Conservation (phyloP, 2,329 filamentous ascomycete genomes). For the Aspergillus sp. region DNA sequence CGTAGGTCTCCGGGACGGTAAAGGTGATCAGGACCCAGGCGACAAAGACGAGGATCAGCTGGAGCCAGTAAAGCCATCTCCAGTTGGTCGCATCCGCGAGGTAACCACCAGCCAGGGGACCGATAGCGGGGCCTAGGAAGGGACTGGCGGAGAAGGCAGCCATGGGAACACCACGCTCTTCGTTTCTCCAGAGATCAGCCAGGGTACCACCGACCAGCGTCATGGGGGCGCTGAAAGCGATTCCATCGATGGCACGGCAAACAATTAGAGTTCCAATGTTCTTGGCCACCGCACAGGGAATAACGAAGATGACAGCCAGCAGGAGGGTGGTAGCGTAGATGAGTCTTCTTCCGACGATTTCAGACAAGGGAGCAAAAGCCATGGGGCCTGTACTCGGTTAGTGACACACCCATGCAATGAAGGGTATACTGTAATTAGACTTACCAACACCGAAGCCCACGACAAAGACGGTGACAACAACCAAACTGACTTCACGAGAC, state of each 20-base stretch:
- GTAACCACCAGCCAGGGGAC: conserved; percentile 75
- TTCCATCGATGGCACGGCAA: conserved; percentile 74
- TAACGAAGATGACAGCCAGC: conserved; percentile 73
- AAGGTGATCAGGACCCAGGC: conserved; percentile 77
- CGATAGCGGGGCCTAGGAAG: conserved; percentile 77
- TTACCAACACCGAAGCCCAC: conserved; percentile 75
- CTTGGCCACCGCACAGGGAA: conserved; percentile 73
- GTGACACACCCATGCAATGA: neutral
- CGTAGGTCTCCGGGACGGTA: conserved; percentile 88
- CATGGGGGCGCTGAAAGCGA: conserved; percentile 83
- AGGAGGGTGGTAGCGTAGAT: conserved; percentile 70
- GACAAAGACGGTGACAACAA: conserved; percentile 75
- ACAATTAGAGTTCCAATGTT: conserved; percentile 76
- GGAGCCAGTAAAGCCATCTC: conserved; percentile 87
- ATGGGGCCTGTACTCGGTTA: conserved; percentile 59
- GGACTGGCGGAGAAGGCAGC: conserved; percentile 80
- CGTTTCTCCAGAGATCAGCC: conserved; percentile 79
- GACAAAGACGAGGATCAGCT: conserved; percentile 70
- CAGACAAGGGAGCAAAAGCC: conserved; percentile 74
- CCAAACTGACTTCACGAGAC: conserved; percentile 68
- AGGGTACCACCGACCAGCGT: conserved; percentile 80
- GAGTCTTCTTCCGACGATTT: conserved; percentile 69
- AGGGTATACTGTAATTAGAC: conserved; percentile 6
- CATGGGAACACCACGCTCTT: conserved; percentile 84
- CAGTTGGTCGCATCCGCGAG: conserved; percentile 68